Evolutionary conservation across 1,284 basidiomycete genomes (phyloP), one percentile per base, ranked within the genome.

Genomic region (Apiotrichum sp.): DNA sequence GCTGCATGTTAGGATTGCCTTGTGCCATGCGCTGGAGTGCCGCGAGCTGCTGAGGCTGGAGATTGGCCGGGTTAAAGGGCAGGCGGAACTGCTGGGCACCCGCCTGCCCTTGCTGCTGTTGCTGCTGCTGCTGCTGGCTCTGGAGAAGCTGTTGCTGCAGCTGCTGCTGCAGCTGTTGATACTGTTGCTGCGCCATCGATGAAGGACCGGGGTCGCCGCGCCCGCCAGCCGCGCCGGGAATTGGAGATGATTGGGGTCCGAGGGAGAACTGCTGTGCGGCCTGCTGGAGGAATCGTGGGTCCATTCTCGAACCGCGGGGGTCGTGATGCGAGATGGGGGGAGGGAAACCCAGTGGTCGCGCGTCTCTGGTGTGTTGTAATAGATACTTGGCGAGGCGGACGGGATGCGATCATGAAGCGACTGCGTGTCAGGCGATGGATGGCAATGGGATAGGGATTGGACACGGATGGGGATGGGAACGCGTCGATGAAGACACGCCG

Each of bases 181-280:
- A 40, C 32, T 53, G 11, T 29, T 53, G 57, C 47, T 47, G 54
- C 4, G 63, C 59, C 58, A 67, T 61, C 35, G 66, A 64, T 1
- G 62, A 62, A 6, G 65, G 65, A 10, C 67, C 67, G n/a, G 67
- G 65, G 52, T 63, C 65, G 44, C 64, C 66, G 38, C 52, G 55
- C 9, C 59, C 57, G 14, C 61, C 65, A 13, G 61, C 55, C 3
- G 58, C 54, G 29, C 62, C 65, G 7, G 62, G 59, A 16, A 63
- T 54, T 22, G 63, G 44, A 8, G 63, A 62, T 5, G 52, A 61
- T 57, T 22, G 62, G 52, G 56, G 39, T 51, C 58, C 56, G 13
- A 57, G 56, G 35, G 46, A 16, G 29, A 55, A 52, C 50, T 57
- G 57, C 34, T 53, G 57, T 32, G 53, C 48, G 52, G 47, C 50